Conservation (phyloP, 805 yeast species). For the Candida parachauliodes region DNA sequence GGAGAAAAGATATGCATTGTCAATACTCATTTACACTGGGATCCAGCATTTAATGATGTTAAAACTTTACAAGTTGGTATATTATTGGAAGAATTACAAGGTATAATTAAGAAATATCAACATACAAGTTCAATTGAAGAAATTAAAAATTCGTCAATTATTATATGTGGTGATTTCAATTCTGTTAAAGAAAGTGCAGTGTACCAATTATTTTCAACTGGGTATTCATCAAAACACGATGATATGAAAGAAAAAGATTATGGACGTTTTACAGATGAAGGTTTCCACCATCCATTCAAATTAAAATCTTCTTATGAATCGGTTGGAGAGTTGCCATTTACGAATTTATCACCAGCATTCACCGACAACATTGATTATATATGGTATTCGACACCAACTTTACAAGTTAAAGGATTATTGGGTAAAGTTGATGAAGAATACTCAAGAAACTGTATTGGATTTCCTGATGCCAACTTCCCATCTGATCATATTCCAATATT, state of each 20-base stretch:
- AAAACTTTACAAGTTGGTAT: slow-evolving; percentile 94
- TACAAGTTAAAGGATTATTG: slow-evolving; percentile 79
- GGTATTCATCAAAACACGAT: slow-evolving; percentile 70
- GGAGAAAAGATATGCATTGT: slow-evolving; percentile 73
- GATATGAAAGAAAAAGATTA: slow-evolving; percentile 87
- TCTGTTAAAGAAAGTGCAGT: slow-evolving; percentile 87
- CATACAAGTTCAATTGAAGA: slow-evolving; percentile 47
- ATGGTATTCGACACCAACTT: slow-evolving; percentile 84
- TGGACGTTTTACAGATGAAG: slow-evolving; percentile 86
- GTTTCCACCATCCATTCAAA: slow-evolving; percentile 76
- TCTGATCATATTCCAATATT: slow-evolving; percentile 92
- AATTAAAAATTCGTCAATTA: slow-evolving; percentile 62
- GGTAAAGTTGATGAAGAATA: slow-evolving; percentile 84
- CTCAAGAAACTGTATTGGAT: slow-evolving; percentile 73
- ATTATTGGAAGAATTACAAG: slow-evolving; percentile 80
- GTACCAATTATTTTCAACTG: slow-evolving; percentile 80
- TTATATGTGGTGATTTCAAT: slow-evolving; percentile 95
- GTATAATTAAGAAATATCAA: slow-evolving; percentile 48
- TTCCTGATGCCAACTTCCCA: slow-evolving; percentile 91
- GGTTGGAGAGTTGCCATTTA: slow-evolving; percentile 88
- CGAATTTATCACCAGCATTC: slow-evolving; percentile 91
- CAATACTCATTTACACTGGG: slow-evolving; percentile 98
- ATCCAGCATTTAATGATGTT: slow-evolving; percentile 93
- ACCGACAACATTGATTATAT: slow-evolving; percentile 92
- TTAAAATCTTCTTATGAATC: slow-evolving; percentile 81